A percentile compares a stretch with the other conserved stretches of the same genome.
phyloP scores from a whole-genome alignment of 306 rosid species.

The Clitoria ternatea region DNA sequence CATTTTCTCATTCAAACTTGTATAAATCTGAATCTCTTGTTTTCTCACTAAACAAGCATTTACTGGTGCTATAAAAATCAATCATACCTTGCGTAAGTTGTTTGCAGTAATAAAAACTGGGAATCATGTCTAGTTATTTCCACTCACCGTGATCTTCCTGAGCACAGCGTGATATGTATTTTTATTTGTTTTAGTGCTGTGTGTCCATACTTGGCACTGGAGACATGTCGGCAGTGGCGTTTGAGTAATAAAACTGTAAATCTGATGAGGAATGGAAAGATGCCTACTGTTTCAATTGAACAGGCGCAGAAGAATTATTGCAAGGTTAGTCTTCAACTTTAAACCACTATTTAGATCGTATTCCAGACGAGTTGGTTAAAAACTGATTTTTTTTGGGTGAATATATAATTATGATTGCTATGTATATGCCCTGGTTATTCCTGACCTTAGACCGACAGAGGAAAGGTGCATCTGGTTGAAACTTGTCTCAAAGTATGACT shows the following conservation, averaged over 20 bases:
- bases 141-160: not conserved
- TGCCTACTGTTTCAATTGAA: conserved; percentile 96
- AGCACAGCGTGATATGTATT: conserved; percentile 15
- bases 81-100: conserved; percentile 6
- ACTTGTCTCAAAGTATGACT: conserved; percentile 11
- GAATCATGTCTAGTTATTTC: not conserved
- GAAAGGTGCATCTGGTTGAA: not conserved
- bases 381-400: not conserved
- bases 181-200: conserved; percentile 63
- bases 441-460: not conserved
- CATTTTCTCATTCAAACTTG: conserved; percentile 12
- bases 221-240: conserved; percentile 99
- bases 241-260: conserved; percentile 89
- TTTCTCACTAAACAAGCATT: conserved; percentile 1
- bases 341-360: not conserved
- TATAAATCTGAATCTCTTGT: conserved; percentile 12
- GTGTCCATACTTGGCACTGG: conserved; percentile 96
- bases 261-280: conserved; percentile 96
- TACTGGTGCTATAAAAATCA: conserved; percentile 9
- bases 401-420: not conserved
- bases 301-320: conserved; percentile 95
- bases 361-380: not conserved
- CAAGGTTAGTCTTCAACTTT: conserved; percentile 58
- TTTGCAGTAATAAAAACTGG: conserved; percentile 19
- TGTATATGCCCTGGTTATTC: not conserved